Base-by-base conservation (phyloP, 768 basidiomycete species). In the Boletus sp. region DNA sequence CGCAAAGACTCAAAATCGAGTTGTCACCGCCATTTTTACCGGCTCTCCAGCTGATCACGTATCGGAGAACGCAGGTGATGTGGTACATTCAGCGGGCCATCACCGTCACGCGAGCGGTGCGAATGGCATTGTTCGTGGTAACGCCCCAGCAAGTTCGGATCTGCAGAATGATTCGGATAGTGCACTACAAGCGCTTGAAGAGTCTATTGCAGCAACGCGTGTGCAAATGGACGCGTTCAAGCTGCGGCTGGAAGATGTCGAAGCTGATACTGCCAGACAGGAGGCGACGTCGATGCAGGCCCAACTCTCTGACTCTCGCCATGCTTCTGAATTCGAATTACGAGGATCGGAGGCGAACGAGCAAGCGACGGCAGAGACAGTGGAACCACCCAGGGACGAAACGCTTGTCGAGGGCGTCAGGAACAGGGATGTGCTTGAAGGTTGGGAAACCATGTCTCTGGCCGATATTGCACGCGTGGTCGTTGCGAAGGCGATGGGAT, bases 11-110 rank as follows among this genome's bases (percentile, higher is more conserved):
- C 62, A 57, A 45, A 61, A 62, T 12, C 64, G 70, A 7, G 58
- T 71, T 0, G 61, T 71, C 46, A 73, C 71, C 7, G 70, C 70
- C 44, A 70, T 73, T 36, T 71, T 71, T 15, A 66, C 70, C 2
- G 71, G 64, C 14, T 44, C 56, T 37, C 24, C 36, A 7, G 14
- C 62, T 1, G 52, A 58, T 15, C 47, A 36, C 14, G 44, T 5
- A 12, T 20, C 35, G 24, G 41, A 45, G 41, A 48, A 15, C 7
- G 14, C n/a, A 10, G 17, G 35, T 3, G 37, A 41, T 8, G 49
- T 18, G 5, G 36, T 6, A 24, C 32, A 51, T 32, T 7, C 47
- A 8, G 33, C 17, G 35, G 51, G 33, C 9, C 41, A 39, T 18
- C 29, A 33, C 18, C 12, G 14, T 39, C 12, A 8, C 37, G 20